These are phyloP conservation scores for Achaetomium macrosporum DNA, from an alignment of 2,329 filamentous ascomycete species.

Conservation along the genomic window DNA sequence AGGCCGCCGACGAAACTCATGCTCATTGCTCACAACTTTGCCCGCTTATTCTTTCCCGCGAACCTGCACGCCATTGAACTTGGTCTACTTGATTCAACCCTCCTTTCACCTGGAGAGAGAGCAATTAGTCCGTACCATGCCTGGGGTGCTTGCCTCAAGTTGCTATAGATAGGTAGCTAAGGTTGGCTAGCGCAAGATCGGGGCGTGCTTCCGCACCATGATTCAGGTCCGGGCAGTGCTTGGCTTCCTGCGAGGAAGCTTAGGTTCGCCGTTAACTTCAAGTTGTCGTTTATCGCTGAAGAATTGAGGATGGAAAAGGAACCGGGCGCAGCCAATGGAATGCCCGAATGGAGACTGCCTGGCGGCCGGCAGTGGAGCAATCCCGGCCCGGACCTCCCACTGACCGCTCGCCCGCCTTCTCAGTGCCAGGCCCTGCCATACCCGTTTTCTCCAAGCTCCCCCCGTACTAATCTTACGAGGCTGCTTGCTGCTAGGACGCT, in stretches of 20 bases:
- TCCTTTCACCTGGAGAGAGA: neutral
- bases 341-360: slow-evolving; percentile 6
- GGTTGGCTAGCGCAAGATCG: neutral
- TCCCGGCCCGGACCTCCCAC: slow-evolving; percentile 3
- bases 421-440: slow-evolving; percentile 10
- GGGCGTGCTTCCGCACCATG: neutral
- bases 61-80: neutral
- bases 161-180: neutral
- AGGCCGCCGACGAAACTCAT: neutral
- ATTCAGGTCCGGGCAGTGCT: neutral
- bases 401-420: slow-evolving; percentile 13
- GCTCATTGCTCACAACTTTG: neutral
- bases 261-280: neutral
- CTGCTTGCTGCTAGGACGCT: slow-evolving; percentile 16
- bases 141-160: neutral
- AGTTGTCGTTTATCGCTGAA: neutral
- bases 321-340: slow-evolving; percentile 3
- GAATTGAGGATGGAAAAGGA: neutral
- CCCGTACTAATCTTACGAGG: slow-evolving; percentile 25
- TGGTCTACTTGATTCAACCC: neutral
- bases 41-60: neutral
- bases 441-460: slow-evolving; percentile 19
- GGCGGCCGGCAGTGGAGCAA: slow-evolving; percentile 1
- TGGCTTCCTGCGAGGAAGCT: neutral
- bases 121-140: too few relatives aligned